Evolutionary conservation across 306 rosid species (phyloP), one percentile per base, ranked within the genome.

Genomic region (Lagenaria siceraria): DNA sequence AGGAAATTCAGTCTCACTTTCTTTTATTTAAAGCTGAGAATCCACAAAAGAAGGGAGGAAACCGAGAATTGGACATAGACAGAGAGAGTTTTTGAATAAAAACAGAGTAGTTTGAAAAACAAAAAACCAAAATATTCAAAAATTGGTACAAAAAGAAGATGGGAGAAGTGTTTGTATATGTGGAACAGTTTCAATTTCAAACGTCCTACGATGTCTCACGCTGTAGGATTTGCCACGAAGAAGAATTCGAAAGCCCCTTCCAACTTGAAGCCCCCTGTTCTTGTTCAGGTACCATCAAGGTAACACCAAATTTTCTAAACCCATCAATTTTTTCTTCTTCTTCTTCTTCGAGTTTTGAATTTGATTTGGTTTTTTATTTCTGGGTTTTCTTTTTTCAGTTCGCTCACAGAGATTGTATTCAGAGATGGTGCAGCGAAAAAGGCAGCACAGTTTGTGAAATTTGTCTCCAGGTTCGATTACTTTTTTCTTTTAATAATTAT

Each of bases 361-460:
- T 60, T 80, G 0, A 7, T 2, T 22, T n/a, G 33, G 3, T 25
- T 42, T 1, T 18, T 7, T 15, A 49, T 40, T 5, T 6, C 9
- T 2, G 25, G 1, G 4, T 33, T 48, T 48, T 48, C 0, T 21
- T 29, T n/a, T 36, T 42, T 36, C 87, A 96, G 99, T 96, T 89
- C 76, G 99, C 99, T 14, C 99, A 96, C 72, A 88, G 99, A 85
- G 98, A 90, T 87, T 96, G 99, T 79, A 87, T 96, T 85, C 99
- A 96, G 83, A 90, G 92, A 78, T 96, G 99, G 99, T 96, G 99
- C 76, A 76, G 85, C 81, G 99, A 96, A 83, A 96, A 96, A 75
- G 97, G 98, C 82, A 88, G 82, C 64, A 92, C 92, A 25, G 87
- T 69, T 18, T 96, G 99, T 77, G 99, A 96, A 88, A 86, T 96